A percentile compares a stretch with the other conserved stretches of the same genome.
phyloP scores from a whole-genome alignment of 768 basidiomycete species.

The Dentipellis sp. region DNA sequence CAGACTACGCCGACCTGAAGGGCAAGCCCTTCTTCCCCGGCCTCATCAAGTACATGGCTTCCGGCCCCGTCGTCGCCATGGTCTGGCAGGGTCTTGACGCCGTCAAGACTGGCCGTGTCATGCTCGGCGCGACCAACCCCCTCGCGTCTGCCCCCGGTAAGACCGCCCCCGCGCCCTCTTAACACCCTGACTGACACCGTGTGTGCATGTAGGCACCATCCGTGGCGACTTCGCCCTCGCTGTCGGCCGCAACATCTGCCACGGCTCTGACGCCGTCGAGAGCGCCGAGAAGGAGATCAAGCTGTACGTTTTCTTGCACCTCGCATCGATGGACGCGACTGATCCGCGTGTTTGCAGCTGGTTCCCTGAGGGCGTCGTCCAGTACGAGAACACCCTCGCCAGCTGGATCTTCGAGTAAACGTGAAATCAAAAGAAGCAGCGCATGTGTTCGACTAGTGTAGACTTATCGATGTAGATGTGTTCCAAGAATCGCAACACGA shows the following conservation, averaged over 20 bases:
- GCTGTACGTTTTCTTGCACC: constrained; percentile 45
- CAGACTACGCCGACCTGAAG: constrained; percentile 95
- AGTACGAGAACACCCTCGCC: constrained; percentile 59
- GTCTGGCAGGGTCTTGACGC: constrained; percentile 93
- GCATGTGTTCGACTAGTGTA: constrained; percentile 1
- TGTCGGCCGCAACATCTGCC: constrained; percentile 91
- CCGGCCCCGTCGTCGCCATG: constrained; percentile 93
- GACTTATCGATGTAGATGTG: neutral
- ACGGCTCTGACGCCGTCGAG: constrained; percentile 85
- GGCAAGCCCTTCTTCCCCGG: constrained; percentile 95
- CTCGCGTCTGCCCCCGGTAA: constrained; percentile 77
- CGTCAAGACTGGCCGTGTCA: constrained; percentile 90
- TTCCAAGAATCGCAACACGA: neutral
- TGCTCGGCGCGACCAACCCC: constrained; percentile 97
- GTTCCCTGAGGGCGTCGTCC: constrained; percentile 82
- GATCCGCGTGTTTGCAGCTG: constrained; percentile 40
- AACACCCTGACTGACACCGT: neutral
- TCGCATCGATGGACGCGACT: neutral
- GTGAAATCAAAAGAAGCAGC: neutral
- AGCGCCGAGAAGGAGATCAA: constrained; percentile 90
- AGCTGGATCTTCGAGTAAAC: constrained; percentile 73
- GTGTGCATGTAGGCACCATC: constrained; percentile 63
- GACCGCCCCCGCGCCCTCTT: constrained; percentile 14
- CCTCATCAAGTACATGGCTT: constrained; percentile 91
- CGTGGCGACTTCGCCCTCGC: constrained; percentile 93